Conservation (phyloP, 2,329 filamentous ascomycete species). For the Fusarium chlamydosporum region DNA sequence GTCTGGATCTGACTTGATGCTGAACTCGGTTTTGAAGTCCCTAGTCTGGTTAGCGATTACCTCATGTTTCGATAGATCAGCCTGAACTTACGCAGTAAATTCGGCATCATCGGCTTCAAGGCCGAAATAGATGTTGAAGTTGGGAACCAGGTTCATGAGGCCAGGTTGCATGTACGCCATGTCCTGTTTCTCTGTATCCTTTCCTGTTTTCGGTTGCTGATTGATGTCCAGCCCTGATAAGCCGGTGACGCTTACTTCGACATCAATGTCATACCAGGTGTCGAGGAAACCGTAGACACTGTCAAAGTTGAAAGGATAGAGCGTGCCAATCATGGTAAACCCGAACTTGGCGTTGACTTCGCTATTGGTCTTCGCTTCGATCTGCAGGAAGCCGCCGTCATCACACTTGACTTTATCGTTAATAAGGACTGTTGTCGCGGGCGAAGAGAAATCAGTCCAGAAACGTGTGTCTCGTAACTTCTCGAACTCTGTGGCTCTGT, state of each 20-base stretch:
- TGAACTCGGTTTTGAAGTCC: constrained; percentile 9
- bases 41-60: constrained; percentile 1
- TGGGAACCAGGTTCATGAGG: constrained; percentile 3
- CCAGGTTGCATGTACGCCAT: constrained; percentile 8
- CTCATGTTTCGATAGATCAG: neutral
- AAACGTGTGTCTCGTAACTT: constrained; percentile 1
- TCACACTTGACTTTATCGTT: constrained; percentile 6
- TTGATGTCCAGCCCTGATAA: constrained; percentile 8
- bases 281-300: constrained; percentile 11
- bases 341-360: constrained; percentile 12
- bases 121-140: constrained; percentile 9
- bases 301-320: constrained; percentile 12
- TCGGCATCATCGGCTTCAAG: constrained; percentile 6
- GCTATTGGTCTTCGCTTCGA: constrained; percentile 3
- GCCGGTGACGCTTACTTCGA: constrained; percentile 3
- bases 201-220: neutral
- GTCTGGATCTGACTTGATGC: constrained; percentile 12
- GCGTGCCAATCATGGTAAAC: constrained; percentile 16
- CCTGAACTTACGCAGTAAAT: constrained; percentile 8
- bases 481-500: constrained; percentile 6
- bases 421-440: constrained; percentile 3
- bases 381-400: constrained; percentile 7
- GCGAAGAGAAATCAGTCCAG: constrained; percentile 13
- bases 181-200: constrained; percentile 8
- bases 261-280: constrained; percentile 4